Conservation (phyloP, 768 basidiomycete genomes). For the Pleurotus pulmonarius region DNA sequence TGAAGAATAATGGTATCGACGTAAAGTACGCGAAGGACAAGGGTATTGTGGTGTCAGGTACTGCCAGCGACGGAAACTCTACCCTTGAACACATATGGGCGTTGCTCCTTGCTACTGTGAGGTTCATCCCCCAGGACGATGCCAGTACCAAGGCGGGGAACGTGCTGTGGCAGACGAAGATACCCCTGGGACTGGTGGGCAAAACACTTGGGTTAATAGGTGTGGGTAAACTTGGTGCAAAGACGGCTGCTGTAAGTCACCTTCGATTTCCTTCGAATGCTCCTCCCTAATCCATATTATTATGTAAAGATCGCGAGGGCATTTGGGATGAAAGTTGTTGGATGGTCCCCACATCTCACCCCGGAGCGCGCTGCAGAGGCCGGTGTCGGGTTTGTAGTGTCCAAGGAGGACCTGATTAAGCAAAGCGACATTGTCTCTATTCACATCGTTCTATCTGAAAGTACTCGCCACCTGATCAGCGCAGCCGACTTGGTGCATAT, state of each 20-base stretch:
- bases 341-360: conserved; percentile 65
- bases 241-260: conserved; percentile 42
- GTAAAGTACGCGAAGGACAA: conserved; percentile 38
- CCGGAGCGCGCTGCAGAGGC: conserved; percentile 48
- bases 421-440: conserved; percentile 58
- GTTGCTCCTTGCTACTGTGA: conserved; percentile 45
- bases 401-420: conserved; percentile 51
- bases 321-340: conserved; percentile 57
- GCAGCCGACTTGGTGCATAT: conserved; percentile 45
- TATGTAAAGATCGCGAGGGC: conserved; percentile 48
- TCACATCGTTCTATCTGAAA: conserved; percentile 53
- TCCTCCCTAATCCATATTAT: neutral
- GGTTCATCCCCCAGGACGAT: conserved; percentile 49
- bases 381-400: conserved; percentile 43
- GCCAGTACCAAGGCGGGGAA: conserved; percentile 39
- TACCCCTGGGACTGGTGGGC: conserved; percentile 49
- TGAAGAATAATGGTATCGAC: conserved; percentile 47
- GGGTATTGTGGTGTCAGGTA: conserved; percentile 52
- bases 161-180: conserved; percentile 48
- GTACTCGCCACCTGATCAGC: conserved; percentile 46
- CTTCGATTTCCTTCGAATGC: neutral
- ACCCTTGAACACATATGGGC: conserved; percentile 70
- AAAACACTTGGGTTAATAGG: conserved; percentile 60
- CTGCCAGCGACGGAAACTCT: conserved; percentile 36
- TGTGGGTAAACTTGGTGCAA: conserved; percentile 51